These are phyloP conservation scores for Nakazawaea sp. DNA, from an alignment of 805 yeast species.

Conservation along the genomic window DNA sequence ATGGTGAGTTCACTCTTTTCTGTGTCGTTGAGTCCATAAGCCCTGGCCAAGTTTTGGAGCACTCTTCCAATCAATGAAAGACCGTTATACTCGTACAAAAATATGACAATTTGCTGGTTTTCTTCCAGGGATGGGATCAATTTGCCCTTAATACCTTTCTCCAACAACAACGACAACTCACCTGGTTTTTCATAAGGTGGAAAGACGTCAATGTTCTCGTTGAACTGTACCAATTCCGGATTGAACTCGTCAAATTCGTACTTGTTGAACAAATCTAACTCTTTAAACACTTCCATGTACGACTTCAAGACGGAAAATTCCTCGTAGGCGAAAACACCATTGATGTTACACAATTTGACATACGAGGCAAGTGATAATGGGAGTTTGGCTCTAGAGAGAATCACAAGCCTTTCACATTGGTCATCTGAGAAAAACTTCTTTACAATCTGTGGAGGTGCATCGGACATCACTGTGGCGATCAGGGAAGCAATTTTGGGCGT, in stretches of 20 bases:
- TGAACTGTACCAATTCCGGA: constrained; percentile 40
- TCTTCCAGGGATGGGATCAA: constrained; percentile 43
- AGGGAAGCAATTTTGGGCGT: constrained; percentile 37
- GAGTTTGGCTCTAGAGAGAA: constrained; percentile 63
- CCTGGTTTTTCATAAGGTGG: constrained; percentile 45
- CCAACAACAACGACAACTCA: constrained; percentile 36
- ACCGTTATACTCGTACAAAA: constrained; percentile 71
- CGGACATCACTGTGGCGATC: constrained; percentile 32
- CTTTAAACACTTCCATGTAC: constrained; percentile 45
- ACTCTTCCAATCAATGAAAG: constrained; percentile 83
- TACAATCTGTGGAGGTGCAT: constrained; percentile 37
- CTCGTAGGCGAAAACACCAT: constrained; percentile 59
- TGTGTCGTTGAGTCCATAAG: constrained; percentile 26
- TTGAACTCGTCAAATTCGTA: constrained; percentile 44
- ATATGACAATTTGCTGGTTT: constrained; percentile 44
- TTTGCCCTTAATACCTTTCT: constrained; percentile 62
- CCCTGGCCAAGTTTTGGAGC: constrained; percentile 51
- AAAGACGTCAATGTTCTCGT: constrained; percentile 32
- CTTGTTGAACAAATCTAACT: constrained; percentile 28
- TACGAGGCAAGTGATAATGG: constrained; percentile 61
- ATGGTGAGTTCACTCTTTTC: constrained; percentile 34
- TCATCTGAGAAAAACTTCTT: constrained; percentile 39
- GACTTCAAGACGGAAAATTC: constrained; percentile 55
- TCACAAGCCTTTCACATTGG: constrained; percentile 35
- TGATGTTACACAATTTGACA: constrained; percentile 51